Conservation (phyloP, 768 basidiomycete species). For the Amanita polypyramis region DNA sequence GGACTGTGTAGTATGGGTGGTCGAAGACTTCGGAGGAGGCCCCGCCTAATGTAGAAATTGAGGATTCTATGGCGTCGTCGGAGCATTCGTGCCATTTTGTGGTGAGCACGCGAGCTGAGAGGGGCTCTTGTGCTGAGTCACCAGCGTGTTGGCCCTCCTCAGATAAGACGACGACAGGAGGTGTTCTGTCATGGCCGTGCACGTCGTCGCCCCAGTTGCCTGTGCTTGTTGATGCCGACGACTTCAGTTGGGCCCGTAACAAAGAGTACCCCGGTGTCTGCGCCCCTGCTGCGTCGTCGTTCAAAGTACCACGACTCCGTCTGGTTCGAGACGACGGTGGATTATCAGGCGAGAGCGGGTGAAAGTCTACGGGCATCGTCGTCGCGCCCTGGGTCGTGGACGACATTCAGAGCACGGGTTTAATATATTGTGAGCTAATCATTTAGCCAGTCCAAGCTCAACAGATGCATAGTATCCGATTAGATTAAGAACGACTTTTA, state of each 20-base stretch:
- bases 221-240: not conserved
- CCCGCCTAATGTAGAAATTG: constrained; percentile 40
- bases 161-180: constrained; percentile 11
- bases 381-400: constrained; percentile 18
- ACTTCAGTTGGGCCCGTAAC: not conserved
- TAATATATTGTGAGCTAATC: too few species aligned
- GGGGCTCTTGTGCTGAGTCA: not conserved
- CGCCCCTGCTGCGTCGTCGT: not conserved
- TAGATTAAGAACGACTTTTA: too few species aligned
- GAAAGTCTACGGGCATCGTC: constrained; percentile 51
- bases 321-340: constrained; percentile 7
- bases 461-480: not conserved
- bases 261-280: not conserved
- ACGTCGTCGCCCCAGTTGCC: constrained; percentile 39
- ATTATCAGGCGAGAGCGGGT: constrained; percentile 58
- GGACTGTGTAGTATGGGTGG: constrained; percentile 56
- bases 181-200: constrained; percentile 39
- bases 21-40: constrained; percentile 22
- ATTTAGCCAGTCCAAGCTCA: not conserved
- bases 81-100: constrained; percentile 73
- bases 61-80: constrained; percentile 60
- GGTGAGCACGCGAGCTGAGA: constrained; percentile 30
- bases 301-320: not conserved
- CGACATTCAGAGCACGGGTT: constrained; percentile 1
- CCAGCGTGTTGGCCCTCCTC: not conserved